Conservation (phyloP, 352 stramenopile genomes). For the Blastocystis sp. region DNA sequence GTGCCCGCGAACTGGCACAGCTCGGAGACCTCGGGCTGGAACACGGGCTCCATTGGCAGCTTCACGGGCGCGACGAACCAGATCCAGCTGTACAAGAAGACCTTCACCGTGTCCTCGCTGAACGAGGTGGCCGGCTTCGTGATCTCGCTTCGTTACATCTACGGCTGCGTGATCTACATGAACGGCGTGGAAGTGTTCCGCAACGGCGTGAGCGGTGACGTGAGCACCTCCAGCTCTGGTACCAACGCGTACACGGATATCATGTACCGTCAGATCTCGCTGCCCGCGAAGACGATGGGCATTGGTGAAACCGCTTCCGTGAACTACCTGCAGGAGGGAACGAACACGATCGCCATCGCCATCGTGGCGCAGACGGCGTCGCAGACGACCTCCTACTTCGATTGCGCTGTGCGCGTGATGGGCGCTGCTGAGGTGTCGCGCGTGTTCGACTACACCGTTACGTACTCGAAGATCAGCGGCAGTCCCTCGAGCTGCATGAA, state of each 20-base stretch:
- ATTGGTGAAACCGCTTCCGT: not conserved
- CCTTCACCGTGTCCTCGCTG: constrained; percentile 17
- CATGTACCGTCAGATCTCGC: constrained; percentile 10
- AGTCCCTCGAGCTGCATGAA: not conserved
- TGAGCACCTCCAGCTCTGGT: not conserved
- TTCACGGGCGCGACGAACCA: constrained; percentile 39
- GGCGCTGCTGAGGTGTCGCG: not conserved
- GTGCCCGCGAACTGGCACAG: constrained; percentile 28
- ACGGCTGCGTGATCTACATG: constrained; percentile 48
- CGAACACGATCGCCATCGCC: constrained; percentile 35
- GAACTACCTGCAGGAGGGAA: constrained; percentile 22
- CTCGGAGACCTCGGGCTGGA: constrained; percentile 14
- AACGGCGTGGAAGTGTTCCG: constrained; percentile 58
- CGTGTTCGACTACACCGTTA: constrained; percentile 9
- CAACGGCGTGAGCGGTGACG: not conserved
- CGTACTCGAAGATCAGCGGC: not conserved
- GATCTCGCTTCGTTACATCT: constrained; percentile 12
- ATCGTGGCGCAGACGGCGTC: not conserved
- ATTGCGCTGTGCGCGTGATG: constrained; percentile 17
- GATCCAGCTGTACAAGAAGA: constrained; percentile 61
- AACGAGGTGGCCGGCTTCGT: constrained; percentile 1
- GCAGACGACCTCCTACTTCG: constrained; percentile 7
- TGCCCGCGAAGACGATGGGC: not conserved
- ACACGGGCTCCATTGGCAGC: not conserved
- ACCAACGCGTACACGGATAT: not conserved